Evolutionary conservation across 2,329 filamentous ascomycete genomes (phyloP).

Genomic region (Aureobasidium sp.): DNA sequence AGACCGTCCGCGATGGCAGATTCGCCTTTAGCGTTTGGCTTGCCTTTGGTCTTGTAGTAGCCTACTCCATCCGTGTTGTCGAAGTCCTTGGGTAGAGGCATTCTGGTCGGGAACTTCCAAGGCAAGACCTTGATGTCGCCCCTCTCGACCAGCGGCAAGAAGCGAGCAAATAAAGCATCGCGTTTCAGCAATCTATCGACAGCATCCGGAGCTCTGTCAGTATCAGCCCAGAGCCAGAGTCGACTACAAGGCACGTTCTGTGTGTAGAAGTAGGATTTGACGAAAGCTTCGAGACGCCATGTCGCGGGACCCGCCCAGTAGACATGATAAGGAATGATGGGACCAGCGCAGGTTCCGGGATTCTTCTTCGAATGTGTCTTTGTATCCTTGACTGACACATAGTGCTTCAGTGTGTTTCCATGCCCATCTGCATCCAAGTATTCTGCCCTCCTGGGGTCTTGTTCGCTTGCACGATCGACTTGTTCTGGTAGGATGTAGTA

Average conservation of each 20-base stretch:
- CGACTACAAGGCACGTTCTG: conserved; percentile 62
- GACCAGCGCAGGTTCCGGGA: conserved; percentile 58
- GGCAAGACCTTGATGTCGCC: conserved; percentile 58
- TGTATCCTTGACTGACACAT: conserved; percentile 41
- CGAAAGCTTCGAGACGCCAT: conserved; percentile 62
- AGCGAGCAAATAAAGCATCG: conserved; percentile 59
- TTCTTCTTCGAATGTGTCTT: conserved; percentile 41
- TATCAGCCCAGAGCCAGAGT: conserved; percentile 61
- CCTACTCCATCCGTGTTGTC: conserved; percentile 55
- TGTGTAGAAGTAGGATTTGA: conserved; percentile 64
- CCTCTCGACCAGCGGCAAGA: conserved; percentile 58
- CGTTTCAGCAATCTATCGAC: conserved; percentile 57
- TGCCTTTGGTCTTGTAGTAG: conserved; percentile 54
- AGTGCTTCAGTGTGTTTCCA: conserved; percentile 42
- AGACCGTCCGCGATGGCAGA: conserved; percentile 56
- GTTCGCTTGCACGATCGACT: conserved; percentile 43
- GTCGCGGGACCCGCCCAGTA: conserved; percentile 66
- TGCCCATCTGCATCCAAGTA: conserved; percentile 48
- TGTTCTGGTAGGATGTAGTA: conserved; percentile 55
- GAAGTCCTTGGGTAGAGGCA: conserved; percentile 54
- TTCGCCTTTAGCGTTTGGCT: conserved; percentile 47
- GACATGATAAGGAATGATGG: conserved; percentile 62
- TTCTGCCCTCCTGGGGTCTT: conserved; percentile 47
- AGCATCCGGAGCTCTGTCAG: conserved; percentile 56
- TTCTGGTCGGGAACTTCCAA: conserved; percentile 61